Base-by-base conservation (phyloP, 2,329 filamentous ascomycete species). In the Stemphylium beticola region DNA sequence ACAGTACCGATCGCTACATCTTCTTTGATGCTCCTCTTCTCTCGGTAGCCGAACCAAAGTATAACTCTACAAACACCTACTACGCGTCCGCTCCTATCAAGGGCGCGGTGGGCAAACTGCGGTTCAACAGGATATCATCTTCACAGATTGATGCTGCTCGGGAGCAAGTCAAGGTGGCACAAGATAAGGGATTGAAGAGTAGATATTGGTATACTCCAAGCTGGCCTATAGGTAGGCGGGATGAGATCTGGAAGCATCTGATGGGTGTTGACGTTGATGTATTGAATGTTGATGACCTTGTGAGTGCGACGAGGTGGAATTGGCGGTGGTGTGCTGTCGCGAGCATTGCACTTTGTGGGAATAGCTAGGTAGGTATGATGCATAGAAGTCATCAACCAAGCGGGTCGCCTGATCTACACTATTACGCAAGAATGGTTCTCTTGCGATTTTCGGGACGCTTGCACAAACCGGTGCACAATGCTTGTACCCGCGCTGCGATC, bases 11-110 rank as follows among this genome's bases (percentile, higher is more conserved):
- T 57, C 78, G 85, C 26, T 85, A 89, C 69, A 76, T 85, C 49
- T 89, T 89, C 72, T 87, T 86, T 66, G 88, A 90, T 61, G 87
- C 87, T 0, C 87, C 87, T 0, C 77, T 90, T 72, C 79, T 50
- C 66, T 75, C 65, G 24, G 33, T 69, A 10, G 53, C 63, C 3
- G 55, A 65, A n/a, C 22, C 49, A 10, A 49, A 58, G 4, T 71
- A 67, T 62, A 64, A 62, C 11, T 43, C 57, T 2, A 53, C 57
- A 17, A 71, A 73, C 38, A 72, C 68, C 1, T 67, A 67, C 47
- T 72, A 68, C 41, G 66, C 68, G 11, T 68, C 67, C 33, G 43
- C 62, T 1, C 33, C 57, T 14, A 41, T 72, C n/a, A 56, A 54
- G 22, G 57, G 58, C 32, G 69, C 67, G 9, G 55, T 67, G 6